These are phyloP conservation scores for Heteromeles arbutifolia DNA, from an alignment of 306 rosid genomes.

Conservation along the genomic window DNA sequence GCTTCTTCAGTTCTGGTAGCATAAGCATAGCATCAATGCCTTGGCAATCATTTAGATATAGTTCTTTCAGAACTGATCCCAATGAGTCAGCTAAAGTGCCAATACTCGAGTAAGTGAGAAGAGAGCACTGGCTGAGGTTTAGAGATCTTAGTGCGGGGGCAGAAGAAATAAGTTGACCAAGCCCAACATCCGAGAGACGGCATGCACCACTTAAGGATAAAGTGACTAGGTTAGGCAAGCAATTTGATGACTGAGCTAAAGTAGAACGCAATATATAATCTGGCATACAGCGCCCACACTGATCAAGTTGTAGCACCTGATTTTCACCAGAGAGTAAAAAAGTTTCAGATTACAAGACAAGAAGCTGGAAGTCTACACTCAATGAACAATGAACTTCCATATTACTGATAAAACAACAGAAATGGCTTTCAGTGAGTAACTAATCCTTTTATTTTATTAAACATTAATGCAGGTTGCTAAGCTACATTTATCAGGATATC, in stretches of 20 bases:
- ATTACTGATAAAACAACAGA: not conserved
- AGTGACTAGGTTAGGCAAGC: slow-evolving; percentile 42
- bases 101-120: slow-evolving; percentile 54
- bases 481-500: not conserved
- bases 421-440: not conserved
- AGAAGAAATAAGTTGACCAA: slow-evolving; percentile 51
- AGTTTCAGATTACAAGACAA: not conserved
- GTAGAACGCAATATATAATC: slow-evolving; percentile 47
- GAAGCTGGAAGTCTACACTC: not conserved
- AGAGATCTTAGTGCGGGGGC: slow-evolving; percentile 62
- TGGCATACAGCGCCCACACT: slow-evolving; percentile 67
- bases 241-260: slow-evolving; percentile 37
- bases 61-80: slow-evolving; percentile 59
- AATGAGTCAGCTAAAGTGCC: slow-evolving; percentile 45
- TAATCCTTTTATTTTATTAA: not conserved
- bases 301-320: slow-evolving; percentile 79
- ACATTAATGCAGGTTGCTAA: not conserved
- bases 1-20: slow-evolving; percentile 43
- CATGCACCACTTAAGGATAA: slow-evolving; percentile 82
- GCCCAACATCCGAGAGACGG: slow-evolving; percentile 64
- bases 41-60: slow-evolving; percentile 68
- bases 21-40: slow-evolving; percentile 34
- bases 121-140: slow-evolving; percentile 83
- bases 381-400: not conserved
- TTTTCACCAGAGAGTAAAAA: slow-evolving; percentile 18